Percentiles rank a stretch among this genome's conserved stretches.
These are phyloP conservation scores for Trypanosoma theileri DNA, from an alignment of 208 protist species.

Conservation along the genomic window DNA sequence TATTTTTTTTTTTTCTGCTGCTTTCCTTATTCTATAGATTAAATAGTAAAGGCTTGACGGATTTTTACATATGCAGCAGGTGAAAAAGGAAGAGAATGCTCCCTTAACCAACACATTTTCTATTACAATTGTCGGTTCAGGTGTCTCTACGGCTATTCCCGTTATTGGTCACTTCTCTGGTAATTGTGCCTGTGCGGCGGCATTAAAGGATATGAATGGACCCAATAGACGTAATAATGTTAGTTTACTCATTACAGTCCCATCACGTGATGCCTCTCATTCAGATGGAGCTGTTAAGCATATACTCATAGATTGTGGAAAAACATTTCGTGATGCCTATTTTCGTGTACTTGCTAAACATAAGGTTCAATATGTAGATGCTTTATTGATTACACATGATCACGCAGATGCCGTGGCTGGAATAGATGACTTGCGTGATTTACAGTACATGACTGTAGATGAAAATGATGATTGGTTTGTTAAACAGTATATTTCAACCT, in stretches of 20 bases:
- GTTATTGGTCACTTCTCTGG: slow-evolving; percentile 80
- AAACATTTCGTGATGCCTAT: slow-evolving; percentile 90
- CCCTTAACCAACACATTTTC: slow-evolving; percentile 4
- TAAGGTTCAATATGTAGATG: slow-evolving; percentile 64
- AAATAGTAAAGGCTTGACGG: not conserved
- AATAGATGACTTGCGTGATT: slow-evolving; percentile 89
- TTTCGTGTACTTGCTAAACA: slow-evolving; percentile 75
- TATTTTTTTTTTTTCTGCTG: slow-evolving; percentile 21
- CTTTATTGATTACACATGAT: slow-evolving; percentile 85
- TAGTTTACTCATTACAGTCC: slow-evolving; percentile 72
- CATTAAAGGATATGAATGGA: slow-evolving; percentile 50
- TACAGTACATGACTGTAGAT: slow-evolving; percentile 71
- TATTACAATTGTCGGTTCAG: slow-evolving; percentile 72
- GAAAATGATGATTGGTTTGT: slow-evolving; percentile 51
- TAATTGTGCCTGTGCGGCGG: slow-evolving; percentile 74
- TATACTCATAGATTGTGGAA: slow-evolving; percentile 88
- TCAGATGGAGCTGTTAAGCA: slow-evolving; percentile 38
- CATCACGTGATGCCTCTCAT: slow-evolving; percentile 32
- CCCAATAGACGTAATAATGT: slow-evolving; percentile 84
- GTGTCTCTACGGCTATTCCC: slow-evolving; percentile 80
- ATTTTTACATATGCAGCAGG: not conserved
- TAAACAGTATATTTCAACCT: slow-evolving; percentile 74
- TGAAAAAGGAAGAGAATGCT: not conserved
- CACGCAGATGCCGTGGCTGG: slow-evolving; percentile 84
- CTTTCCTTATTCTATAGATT: not conserved